phyloP scores from a whole-genome alignment of 805 yeast genomes.

The Nakazawaea molendinolei region DNA sequence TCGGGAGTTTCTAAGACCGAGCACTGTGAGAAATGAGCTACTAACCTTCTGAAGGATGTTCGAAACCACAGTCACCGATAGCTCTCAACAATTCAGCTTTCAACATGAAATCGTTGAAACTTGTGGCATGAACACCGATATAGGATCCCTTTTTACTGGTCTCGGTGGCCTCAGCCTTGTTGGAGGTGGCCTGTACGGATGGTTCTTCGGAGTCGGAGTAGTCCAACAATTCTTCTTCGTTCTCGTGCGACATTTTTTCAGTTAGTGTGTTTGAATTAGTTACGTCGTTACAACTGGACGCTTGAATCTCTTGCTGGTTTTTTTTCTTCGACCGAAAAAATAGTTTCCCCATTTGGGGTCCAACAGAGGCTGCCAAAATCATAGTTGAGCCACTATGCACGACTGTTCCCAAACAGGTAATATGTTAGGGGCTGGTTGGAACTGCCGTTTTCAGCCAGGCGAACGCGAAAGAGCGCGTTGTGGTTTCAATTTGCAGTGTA shows the following conservation, averaged over 20 bases:
- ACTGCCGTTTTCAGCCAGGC: too few species aligned
- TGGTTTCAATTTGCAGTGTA: too few species aligned
- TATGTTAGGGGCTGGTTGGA: too few species aligned
- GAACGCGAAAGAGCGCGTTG: too few species aligned
- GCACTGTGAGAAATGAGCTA: too few species aligned
- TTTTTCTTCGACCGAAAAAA: too few species aligned
- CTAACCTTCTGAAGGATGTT: slow-evolving; percentile 98
- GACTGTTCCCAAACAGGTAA: too few species aligned
- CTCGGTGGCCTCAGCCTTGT: slow-evolving; percentile 33
- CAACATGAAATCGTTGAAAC: slow-evolving; percentile 93
- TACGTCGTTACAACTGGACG: not conserved
- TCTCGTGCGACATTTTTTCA: slow-evolving; percentile 88
- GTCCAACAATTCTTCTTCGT: slow-evolving; percentile 98
- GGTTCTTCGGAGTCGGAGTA: slow-evolving; percentile 98
- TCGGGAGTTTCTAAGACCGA: too few species aligned
- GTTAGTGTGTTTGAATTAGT: not conserved
- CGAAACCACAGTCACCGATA: slow-evolving; percentile 98
- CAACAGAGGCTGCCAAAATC: too few species aligned
- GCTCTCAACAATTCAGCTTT: slow-evolving; percentile 97
- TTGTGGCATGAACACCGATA: slow-evolving; percentile 97
- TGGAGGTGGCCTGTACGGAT: slow-evolving; percentile 57
- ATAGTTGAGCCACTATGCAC: too few species aligned
- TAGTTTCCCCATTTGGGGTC: too few species aligned
- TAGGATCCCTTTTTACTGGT: slow-evolving; percentile 92
- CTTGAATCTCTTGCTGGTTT: not conserved